Conservation (phyloP, 2,329 filamentous ascomycete genomes). For the Rachicladosporium sp. region DNA sequence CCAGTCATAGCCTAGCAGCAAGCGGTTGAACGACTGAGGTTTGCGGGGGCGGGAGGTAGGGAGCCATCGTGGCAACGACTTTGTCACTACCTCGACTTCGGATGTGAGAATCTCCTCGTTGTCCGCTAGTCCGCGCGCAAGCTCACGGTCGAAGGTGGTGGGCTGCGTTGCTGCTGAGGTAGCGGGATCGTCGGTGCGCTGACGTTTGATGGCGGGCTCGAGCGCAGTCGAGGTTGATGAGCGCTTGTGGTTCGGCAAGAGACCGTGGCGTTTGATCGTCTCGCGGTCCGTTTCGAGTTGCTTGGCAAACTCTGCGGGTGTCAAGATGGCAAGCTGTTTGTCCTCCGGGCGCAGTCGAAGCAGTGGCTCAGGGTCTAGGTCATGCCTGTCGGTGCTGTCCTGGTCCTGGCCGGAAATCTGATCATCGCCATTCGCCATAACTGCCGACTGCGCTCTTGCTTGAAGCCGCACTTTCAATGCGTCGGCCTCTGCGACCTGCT, state of each 20-base stretch:
- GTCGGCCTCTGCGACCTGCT: slow-evolving; percentile 56
- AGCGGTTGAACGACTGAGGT: slow-evolving; percentile 92
- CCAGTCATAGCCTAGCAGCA: slow-evolving; percentile 99
- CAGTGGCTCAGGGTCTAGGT: slow-evolving; percentile 52
- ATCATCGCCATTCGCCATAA: no score
- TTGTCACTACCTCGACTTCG: slow-evolving; percentile 64
- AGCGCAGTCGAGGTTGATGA: slow-evolving; percentile 1
- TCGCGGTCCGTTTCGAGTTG: slow-evolving; percentile 47
- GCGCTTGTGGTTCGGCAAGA: slow-evolving; percentile 47
- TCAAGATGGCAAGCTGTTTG: slow-evolving; percentile 45
- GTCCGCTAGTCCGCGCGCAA: slow-evolving; percentile 79
- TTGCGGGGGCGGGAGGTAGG: slow-evolving; percentile 57
- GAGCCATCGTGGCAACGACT: slow-evolving; percentile 46
- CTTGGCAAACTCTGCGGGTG: slow-evolving; percentile 47
- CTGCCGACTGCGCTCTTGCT: slow-evolving; percentile 4
- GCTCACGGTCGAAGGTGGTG: slow-evolving; percentile 56
- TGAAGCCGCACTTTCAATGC: slow-evolving; percentile 42
- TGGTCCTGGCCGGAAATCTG: no score
- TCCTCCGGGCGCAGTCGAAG: slow-evolving; percentile 53
- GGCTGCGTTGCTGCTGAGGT: no score
- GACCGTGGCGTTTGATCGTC: slow-evolving; percentile 52
- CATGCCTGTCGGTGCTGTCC: slow-evolving; percentile 1
- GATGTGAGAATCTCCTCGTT: slow-evolving; percentile 92
- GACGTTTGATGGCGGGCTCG: slow-evolving; percentile 15
- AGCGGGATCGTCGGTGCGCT: slow-evolving; percentile 11